phyloP scores from a whole-genome alignment of 1,284 basidiomycete genomes.

The Fistulinella cinereoalba region DNA sequence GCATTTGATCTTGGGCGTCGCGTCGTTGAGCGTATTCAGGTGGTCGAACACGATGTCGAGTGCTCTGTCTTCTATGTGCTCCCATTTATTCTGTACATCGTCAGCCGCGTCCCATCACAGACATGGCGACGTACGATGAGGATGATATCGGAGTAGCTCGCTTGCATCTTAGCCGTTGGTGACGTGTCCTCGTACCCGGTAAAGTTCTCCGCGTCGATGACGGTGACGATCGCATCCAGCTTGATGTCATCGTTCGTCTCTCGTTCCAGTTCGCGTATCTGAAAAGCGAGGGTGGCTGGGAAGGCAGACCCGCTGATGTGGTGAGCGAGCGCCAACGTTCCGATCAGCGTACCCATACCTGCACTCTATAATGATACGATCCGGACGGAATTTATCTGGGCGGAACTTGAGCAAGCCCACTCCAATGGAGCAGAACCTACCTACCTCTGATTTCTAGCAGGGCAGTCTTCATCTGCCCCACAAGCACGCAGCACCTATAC shows the following conservation, averaged over 20 bases:
- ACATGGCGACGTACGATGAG: constrained; percentile 59
- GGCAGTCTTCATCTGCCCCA: constrained; percentile 89
- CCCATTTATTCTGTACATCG: constrained; percentile 75
- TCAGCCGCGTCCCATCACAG: constrained; percentile 2
- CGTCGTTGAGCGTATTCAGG: constrained; percentile 84
- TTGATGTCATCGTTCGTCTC: constrained; percentile 73
- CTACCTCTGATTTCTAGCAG: constrained; percentile 80
- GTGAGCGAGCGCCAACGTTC: constrained; percentile 1
- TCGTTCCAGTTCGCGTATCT: constrained; percentile 82
- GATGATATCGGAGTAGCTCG: constrained; percentile 89
- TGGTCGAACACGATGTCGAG: constrained; percentile 83
- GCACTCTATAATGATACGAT: constrained; percentile 90
- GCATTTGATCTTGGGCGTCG: constrained; percentile 79
- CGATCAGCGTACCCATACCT: constrained; percentile 55
- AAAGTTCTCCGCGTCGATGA: constrained; percentile 89
- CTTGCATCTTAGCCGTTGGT: constrained; percentile 87
- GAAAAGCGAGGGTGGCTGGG: constrained; percentile 87
- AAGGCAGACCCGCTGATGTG: constrained; percentile 75
- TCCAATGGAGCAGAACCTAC: too few relatives aligned
- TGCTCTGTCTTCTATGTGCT: constrained; percentile 71
- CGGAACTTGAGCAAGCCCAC: too few relatives aligned
- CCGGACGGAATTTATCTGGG: constrained; percentile 74
- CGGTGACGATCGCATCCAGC: constrained; percentile 86
- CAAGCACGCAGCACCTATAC: constrained; percentile 81
- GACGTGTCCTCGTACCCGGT: constrained; percentile 86